phyloP scores from a whole-genome alignment of 352 stramenopile species.

The Albugo laibachii region DNA sequence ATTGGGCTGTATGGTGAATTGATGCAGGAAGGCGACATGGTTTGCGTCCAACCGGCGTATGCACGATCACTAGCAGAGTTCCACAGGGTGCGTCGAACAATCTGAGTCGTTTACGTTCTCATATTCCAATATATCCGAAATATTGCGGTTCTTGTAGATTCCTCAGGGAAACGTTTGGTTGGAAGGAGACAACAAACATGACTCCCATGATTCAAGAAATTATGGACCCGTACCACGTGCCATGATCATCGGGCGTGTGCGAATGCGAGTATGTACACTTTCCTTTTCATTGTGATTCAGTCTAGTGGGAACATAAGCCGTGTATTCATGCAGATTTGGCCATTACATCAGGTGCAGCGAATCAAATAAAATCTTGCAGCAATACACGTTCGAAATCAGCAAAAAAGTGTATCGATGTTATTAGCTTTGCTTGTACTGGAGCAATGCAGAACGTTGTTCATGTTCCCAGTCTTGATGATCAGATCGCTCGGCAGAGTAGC shows the following conservation, averaged over 20 bases:
- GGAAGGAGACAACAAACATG: slow-evolving; percentile 92
- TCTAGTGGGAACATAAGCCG: neutral
- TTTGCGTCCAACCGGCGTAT: slow-evolving; percentile 45
- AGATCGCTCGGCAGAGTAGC: too few relatives aligned
- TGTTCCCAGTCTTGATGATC: too few relatives aligned
- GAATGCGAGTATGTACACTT: slow-evolving; percentile 66
- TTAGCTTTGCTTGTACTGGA: too few relatives aligned
- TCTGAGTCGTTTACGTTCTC: neutral
- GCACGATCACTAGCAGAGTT: slow-evolving; percentile 57
- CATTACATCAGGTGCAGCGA: slow-evolving; percentile 36
- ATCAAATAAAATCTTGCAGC: slow-evolving; percentile 33
- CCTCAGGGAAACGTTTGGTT: slow-evolving; percentile 90
- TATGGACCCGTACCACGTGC: slow-evolving; percentile 89
- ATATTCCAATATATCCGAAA: neutral
- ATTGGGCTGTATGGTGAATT: neutral
- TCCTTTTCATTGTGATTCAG: neutral
- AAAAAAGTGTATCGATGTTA: too few relatives aligned
- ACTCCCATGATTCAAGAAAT: slow-evolving; percentile 89
- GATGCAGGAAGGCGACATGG: slow-evolving; percentile 46
- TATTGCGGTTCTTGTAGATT: slow-evolving; percentile 12
- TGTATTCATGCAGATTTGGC: slow-evolving; percentile 43
- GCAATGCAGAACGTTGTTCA: too few relatives aligned
- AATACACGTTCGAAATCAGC: too few relatives aligned
- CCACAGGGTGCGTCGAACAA: slow-evolving; percentile 21
- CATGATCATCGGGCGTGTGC: slow-evolving; percentile 77